Evolutionary conservation across 306 rosid genomes (phyloP).

Genomic region (Quillaja saponaria): DNA sequence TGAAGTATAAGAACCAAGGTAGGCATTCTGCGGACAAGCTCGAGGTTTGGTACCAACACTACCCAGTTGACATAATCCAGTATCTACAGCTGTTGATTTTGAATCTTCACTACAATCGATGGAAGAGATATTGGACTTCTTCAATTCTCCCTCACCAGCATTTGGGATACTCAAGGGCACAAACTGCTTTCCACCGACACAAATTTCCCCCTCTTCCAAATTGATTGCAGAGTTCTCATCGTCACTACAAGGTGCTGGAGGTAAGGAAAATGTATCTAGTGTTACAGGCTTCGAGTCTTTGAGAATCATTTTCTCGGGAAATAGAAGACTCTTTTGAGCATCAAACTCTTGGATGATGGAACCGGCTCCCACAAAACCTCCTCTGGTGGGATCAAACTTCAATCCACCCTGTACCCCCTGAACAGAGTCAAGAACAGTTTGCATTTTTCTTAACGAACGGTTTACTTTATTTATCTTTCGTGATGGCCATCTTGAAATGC

Average conservation of each 20-base stretch:
- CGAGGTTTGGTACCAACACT: slow-evolving; percentile 29
- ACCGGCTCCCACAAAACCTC: slow-evolving; percentile 57
- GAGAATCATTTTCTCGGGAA: slow-evolving; percentile 41
- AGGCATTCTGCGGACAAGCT: slow-evolving; percentile 34
- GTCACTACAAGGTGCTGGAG: slow-evolving; percentile 25
- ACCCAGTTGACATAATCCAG: slow-evolving; percentile 34
- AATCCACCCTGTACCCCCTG: slow-evolving; percentile 73
- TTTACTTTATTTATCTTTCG: slow-evolving; percentile 88
- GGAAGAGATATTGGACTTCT: slow-evolving; percentile 34
- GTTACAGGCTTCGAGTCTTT: slow-evolving; percentile 27
- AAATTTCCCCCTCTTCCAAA: slow-evolving; percentile 50
- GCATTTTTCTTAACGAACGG: slow-evolving; percentile 75
- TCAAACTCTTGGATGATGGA: slow-evolving; percentile 55
- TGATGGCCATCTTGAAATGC: slow-evolving; percentile 92
- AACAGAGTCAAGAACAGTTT: slow-evolving; percentile 72
- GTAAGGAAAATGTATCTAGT: slow-evolving; percentile 36
- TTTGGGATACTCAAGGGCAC: slow-evolving; percentile 28
- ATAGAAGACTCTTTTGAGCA: slow-evolving; percentile 27
- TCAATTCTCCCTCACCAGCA: slow-evolving; percentile 32
- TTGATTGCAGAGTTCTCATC: slow-evolving; percentile 38
- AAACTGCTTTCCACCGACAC: slow-evolving; percentile 24
- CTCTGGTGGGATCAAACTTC: slow-evolving; percentile 67
- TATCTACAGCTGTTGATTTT: slow-evolving; percentile 38
- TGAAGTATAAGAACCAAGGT: slow-evolving; percentile 31
- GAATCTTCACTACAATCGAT: slow-evolving; percentile 44